These are phyloP conservation scores for Ulvella scutata DNA, from an alignment of 139 green algal genomes.

Conservation along the genomic window DNA sequence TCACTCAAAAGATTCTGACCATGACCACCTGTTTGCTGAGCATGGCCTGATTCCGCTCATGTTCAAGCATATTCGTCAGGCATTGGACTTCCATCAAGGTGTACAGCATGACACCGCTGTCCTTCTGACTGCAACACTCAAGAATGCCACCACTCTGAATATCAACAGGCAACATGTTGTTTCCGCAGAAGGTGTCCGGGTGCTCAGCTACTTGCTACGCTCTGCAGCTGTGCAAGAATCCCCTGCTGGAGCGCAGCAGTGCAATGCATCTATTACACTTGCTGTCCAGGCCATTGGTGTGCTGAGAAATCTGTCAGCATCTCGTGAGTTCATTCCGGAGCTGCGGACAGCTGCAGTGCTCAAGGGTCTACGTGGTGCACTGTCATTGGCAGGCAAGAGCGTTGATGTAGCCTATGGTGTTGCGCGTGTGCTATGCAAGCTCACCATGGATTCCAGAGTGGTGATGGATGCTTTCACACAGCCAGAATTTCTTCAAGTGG, in stretches of 20 bases:
- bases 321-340: background rate
- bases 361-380: background rate
- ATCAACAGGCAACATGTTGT: background rate
- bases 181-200: background rate
- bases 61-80: background rate
- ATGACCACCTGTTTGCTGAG: background rate
- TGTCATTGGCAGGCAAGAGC: background rate
- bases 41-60: background rate
- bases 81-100: too few relatives aligned
- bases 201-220: background rate
- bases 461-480: background rate
- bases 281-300: conserved; percentile 2
- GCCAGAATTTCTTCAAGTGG: background rate
- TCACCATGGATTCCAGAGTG: background rate
- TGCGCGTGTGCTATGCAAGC: background rate
- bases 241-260: background rate
- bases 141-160: background rate
- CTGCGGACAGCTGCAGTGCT: background rate
- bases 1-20: background rate
- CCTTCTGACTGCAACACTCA: background rate
- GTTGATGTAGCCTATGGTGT: background rate
- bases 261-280: background rate
- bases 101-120: background rate
- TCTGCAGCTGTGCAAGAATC: background rate
- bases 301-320: background rate